Conservation (phyloP, 2,329 filamentous ascomycete genomes). For the Paecilomyces sp. region DNA sequence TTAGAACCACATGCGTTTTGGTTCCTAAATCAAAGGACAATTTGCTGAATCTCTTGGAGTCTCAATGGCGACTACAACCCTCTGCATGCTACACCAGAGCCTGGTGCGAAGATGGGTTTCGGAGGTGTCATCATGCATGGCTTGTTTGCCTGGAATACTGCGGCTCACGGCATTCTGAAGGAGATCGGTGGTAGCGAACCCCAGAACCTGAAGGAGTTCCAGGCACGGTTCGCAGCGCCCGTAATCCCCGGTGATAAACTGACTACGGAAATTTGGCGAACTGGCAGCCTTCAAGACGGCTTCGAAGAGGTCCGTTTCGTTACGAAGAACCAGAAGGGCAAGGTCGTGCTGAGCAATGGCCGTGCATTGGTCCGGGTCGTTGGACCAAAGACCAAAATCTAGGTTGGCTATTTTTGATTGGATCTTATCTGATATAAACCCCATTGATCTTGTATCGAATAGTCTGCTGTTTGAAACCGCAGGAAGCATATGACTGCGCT, state of each 20-base stretch:
- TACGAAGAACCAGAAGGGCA: constrained; percentile 69
- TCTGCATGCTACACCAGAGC: constrained; percentile 78
- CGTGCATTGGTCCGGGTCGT: constrained; percentile 67
- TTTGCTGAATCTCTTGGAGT: constrained; percentile 31
- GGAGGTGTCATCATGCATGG: constrained; percentile 85
- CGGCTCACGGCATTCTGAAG: constrained; percentile 66
- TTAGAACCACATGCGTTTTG: neutral
- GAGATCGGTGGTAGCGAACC: constrained; percentile 69
- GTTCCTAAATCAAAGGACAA: neutral
- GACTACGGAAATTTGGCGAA: constrained; percentile 73
- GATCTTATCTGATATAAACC: neutral
- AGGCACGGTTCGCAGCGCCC: constrained; percentile 78
- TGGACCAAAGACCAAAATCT: constrained; percentile 58
- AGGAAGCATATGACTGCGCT: neutral
- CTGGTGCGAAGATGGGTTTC: constrained; percentile 83
- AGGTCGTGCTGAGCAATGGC: constrained; percentile 82
- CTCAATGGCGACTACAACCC: constrained; percentile 95
- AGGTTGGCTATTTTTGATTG: constrained; percentile 14
- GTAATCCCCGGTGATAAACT: constrained; percentile 79
- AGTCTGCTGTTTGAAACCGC: neutral
- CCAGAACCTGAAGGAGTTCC: constrained; percentile 77
- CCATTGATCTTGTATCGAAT: neutral
- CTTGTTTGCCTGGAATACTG: constrained; percentile 77
- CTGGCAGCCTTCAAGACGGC: constrained; percentile 52
- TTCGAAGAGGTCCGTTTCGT: constrained; percentile 81